Evolutionary conservation across 2,329 filamentous ascomycete genomes (phyloP), one percentile per base, ranked within the genome.

Genomic region (Trichoderma oligosporum): DNA sequence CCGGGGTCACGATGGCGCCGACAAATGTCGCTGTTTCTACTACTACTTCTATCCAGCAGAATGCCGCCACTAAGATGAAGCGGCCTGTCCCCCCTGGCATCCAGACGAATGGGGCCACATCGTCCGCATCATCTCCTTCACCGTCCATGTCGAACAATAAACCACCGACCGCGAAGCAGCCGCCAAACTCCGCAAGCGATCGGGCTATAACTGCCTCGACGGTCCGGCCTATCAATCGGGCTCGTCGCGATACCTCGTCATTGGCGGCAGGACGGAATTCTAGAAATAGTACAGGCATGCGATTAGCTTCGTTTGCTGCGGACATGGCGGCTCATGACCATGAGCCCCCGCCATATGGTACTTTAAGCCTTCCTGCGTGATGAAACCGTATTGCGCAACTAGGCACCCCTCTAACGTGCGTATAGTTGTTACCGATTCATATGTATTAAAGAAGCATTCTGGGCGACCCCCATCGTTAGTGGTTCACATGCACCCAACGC

Each of bases 391-490:
- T 48, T 22, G 20, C 22, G 8, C 24, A 41, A 18, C 38, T 24
- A 25, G 22, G 31, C 20, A n/a, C n/a, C 41, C 7, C 11, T 38
- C 67, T 72, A 64, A 70, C 61, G 29, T 56, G 12, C 16, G 24
- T 47, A 44, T 48, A 91, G 91, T 93, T 41, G 82, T 87, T 69
- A 88, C 85, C 27, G 83, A 86, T 60, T 74, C 81, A 12, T 89
- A 94, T 66, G 91, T 97, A 46, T 78, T 97, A n/a, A 85, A 83
- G 65, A 96, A 92, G 73, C 91, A 87, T 72, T 79, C 79, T 74
- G 67, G 90, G 78, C 80, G 80, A 49, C 83, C 86, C 7, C 92
- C 94, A 0, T 97, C 93, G 4, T 78, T 99, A 22, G 84, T 93
- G 49, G 78, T 99, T 22, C 92, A 97, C 70, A 78, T 99, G 29